Base-by-base conservation (phyloP, 768 basidiomycete species). In the Serendipita sp. region DNA sequence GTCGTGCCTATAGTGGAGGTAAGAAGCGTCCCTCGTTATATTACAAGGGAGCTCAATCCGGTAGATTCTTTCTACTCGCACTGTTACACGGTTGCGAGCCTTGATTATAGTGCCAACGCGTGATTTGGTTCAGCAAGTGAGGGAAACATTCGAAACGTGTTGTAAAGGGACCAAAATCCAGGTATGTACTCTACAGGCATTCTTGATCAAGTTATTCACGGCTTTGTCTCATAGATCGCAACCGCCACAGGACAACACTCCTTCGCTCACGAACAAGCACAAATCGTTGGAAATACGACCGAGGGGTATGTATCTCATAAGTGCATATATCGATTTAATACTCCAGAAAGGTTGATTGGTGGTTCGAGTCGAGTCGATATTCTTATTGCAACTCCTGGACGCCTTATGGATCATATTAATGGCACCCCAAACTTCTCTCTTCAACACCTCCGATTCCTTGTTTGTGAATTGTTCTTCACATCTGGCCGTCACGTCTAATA, bases 381-480 rank as follows among this genome's bases (percentile, higher is more conserved):
- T 64, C 76, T 99, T 54, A 89, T 99, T 65, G 96, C 92, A 67
- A 99, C 96, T 0, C 96, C 96, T 0, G 96, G 96, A 37, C 80
- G 96, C 53, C 73, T 99, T 54, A 96, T 97, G 35, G 96, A 99
- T 71, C 96, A 98, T 73, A 75, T 99, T 44, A 83, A 83, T 60
- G 85, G 84, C 30, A 97, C 96, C 0, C 84, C 82, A 0, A 92
- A 92, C 68, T 96, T 97, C 72, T 87, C 91, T 1, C 75, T 98
- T 35, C 93, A 96, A 70, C 93, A 98, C 73, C 79, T 99, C 4
- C 86, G 94, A n/a, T 98, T 92, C 74, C 77, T 98, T 66, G 95
- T 92, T 70, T 32, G 86, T 76, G 35, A 15, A 34, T 28, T 24
- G 35, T 10, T 10, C 4, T 28, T 28, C 32, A 60, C 5, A 10